A percentile compares a stretch with the other conserved stretches of the same genome.
phyloP scores from a whole-genome alignment of 306 rosid species.

The Vigna trinervia region DNA sequence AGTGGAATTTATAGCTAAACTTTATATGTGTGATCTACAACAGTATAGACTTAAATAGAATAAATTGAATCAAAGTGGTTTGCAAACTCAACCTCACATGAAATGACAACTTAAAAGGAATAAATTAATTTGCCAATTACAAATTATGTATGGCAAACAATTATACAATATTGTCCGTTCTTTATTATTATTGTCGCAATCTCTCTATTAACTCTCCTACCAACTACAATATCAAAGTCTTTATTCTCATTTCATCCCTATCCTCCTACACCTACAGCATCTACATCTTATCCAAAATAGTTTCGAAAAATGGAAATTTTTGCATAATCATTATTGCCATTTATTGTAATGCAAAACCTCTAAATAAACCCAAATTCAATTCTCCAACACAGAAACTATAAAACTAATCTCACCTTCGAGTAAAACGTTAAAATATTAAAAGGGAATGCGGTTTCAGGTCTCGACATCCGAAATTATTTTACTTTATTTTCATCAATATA shows the following conservation, averaged over 20 bases:
- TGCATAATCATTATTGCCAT: constrained; percentile 3
- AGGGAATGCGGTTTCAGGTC: constrained; percentile 16
- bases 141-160: not conserved
- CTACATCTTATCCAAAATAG: constrained; percentile 21
- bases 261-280: not conserved
- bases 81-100: too few relatives aligned
- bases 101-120: too few relatives aligned
- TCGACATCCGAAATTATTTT: constrained; percentile 9
- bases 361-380: not conserved
- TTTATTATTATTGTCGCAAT: constrained; percentile 16
- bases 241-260: constrained; percentile 31
- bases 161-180: not conserved
- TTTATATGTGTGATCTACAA: too few relatives aligned
- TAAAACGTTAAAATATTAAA: not conserved
- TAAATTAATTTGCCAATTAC: too few relatives aligned
- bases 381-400: not conserved
- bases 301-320: not conserved
- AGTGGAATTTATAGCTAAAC: too few relatives aligned
- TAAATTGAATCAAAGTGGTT: too few relatives aligned
- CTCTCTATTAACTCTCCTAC: constrained; percentile 1
- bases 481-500: not conserved
- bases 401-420: not conserved
- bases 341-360: not conserved
- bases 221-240: constrained; percentile 8
- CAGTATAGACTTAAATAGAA: too few relatives aligned